Evolutionary conservation across 1,284 basidiomycete species (phyloP).

Genomic region (Ganoderma leucocontextum): DNA sequence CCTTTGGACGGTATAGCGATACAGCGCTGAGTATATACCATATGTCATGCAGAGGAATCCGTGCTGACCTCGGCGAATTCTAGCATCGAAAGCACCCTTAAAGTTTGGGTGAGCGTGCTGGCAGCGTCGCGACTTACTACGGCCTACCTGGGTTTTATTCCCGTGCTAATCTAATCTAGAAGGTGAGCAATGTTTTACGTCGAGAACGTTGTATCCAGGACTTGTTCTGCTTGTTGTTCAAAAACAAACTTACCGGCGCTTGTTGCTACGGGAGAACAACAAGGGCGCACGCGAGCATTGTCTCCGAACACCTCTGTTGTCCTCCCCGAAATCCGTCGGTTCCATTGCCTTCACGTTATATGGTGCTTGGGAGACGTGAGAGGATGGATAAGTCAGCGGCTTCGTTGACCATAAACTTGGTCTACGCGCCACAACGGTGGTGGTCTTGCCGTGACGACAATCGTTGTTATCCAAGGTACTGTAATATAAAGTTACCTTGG

Average conservation of each 20-base stretch:
- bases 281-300: not conserved
- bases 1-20: too few relatives aligned
- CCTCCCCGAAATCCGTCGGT: not conserved
- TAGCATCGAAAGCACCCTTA: not conserved
- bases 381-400: not conserved
- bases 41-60: not conserved
- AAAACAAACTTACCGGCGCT: not conserved
- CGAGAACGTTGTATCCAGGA: not conserved
- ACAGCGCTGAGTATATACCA: not conserved
- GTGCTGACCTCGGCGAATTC: not conserved
- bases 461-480: not conserved
- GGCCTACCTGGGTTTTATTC: not conserved
- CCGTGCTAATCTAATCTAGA: not conserved
- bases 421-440: not conserved
- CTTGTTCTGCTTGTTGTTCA: not conserved
- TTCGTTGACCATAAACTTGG: not conserved
- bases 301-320: not conserved
- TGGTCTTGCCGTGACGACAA: not conserved
- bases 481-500: not conserved
- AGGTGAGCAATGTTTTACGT: not conserved
- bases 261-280: conserved; percentile 2
- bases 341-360: not conserved
- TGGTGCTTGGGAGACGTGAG: not conserved
- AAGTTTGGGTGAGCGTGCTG: too few relatives aligned
- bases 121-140: too few relatives aligned